A percentile compares a stretch with the other conserved stretches of the same genome.
phyloP scores from a whole-genome alignment of 2,329 filamentous ascomycete genomes.

The Penicillium sp. region DNA sequence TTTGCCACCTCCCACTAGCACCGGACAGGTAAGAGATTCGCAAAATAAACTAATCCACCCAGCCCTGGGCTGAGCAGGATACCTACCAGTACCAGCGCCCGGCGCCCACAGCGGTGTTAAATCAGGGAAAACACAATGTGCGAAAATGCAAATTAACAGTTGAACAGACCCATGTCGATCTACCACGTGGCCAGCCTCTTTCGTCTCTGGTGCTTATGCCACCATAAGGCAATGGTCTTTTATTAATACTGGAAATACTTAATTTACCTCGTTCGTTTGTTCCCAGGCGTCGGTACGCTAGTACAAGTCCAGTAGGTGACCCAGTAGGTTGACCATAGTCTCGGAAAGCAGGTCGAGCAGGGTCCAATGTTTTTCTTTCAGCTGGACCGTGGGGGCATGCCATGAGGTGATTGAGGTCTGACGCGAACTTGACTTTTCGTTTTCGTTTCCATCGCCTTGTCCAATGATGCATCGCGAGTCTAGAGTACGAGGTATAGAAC shows the following conservation, averaged over 20 bases:
- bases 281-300: neutral
- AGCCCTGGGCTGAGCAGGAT: neutral
- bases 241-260: neutral
- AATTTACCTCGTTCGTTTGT: neutral
- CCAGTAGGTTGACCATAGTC: constrained; percentile 1
- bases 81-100: neutral
- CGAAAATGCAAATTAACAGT: neutral
- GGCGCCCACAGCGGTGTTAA: neutral
- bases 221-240: too few relatives aligned
- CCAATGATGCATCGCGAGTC: neutral
- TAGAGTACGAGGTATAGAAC: neutral
- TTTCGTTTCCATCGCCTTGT: neutral
- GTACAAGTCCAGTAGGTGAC: neutral
- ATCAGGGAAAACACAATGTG: neutral
- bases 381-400: neutral
- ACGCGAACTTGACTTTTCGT: neutral
- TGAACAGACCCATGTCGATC: constrained; percentile 7
- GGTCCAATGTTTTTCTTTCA: neutral
- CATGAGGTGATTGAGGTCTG: too few relatives aligned
- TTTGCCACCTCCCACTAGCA: neutral
- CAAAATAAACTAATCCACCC: neutral
- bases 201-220: neutral
- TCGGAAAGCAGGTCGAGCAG: neutral
- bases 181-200: constrained; percentile 10
- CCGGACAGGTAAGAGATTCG: neutral